phyloP scores from a whole-genome alignment of 2,329 filamentous ascomycete genomes.

The Fusarium robinianum region DNA sequence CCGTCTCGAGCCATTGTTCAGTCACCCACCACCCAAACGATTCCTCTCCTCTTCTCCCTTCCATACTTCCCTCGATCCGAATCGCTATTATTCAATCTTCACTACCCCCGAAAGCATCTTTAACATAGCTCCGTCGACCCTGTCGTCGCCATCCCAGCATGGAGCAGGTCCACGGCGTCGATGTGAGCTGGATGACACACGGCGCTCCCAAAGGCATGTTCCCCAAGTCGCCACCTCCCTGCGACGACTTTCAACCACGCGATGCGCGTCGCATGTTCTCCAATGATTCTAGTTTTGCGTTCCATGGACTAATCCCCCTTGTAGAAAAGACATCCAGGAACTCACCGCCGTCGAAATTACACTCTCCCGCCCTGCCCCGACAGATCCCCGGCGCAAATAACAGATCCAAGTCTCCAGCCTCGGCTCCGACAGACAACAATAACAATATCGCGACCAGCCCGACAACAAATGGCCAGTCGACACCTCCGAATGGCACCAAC shows the following conservation, averaged over 20 bases:
- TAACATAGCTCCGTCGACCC: slow-evolving; percentile 12
- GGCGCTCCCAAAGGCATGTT: slow-evolving; percentile 77
- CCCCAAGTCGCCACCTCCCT: slow-evolving; percentile 29
- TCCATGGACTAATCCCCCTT: slow-evolving; percentile 13
- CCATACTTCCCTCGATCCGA: slow-evolving; percentile 7
- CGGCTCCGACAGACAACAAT: slow-evolving; percentile 27
- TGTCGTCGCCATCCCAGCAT: slow-evolving; percentile 51
- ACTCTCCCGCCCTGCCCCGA: slow-evolving; percentile 39
- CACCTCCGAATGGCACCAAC: slow-evolving; percentile 32
- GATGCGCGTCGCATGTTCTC: slow-evolving; percentile 19
- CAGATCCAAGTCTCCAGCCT: slow-evolving; percentile 37
- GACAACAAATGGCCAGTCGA: slow-evolving; percentile 29
- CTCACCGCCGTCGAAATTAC: slow-evolving; percentile 36
- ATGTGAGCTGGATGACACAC: slow-evolving; percentile 88
- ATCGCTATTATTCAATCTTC: slow-evolving; percentile 7
- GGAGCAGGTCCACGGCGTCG: slow-evolving; percentile 81
- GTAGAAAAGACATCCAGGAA: slow-evolving; percentile 41
- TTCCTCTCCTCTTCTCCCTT: slow-evolving; percentile 19
- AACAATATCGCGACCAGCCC: slow-evolving; percentile 25
- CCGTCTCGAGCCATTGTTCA: slow-evolving; percentile 23
- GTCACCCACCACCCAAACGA: slow-evolving; percentile 21
- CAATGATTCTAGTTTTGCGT: not conserved
- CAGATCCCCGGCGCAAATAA: slow-evolving; percentile 39
- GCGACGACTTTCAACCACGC: slow-evolving; percentile 10
- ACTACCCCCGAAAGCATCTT: slow-evolving; percentile 10